Conservation (phyloP, 306 rosid genomes). For the Arachis hypogaea region DNA sequence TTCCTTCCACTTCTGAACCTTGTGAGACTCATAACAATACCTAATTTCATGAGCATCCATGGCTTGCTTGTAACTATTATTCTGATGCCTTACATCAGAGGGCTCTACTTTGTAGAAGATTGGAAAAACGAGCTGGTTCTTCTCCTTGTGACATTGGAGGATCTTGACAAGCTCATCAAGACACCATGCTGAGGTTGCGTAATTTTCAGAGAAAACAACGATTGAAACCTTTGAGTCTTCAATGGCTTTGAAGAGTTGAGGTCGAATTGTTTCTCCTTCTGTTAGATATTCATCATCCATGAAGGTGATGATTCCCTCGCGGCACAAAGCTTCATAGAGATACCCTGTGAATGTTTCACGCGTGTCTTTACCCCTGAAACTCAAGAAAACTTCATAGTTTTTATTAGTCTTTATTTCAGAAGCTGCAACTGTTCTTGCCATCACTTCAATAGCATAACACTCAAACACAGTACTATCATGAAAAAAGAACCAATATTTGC, state of each 20-base stretch:
- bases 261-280: not conserved
- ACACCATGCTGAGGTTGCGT: constrained; percentile 25
- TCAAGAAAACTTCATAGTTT: constrained; percentile 2
- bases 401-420: not conserved
- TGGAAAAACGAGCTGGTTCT: not conserved
- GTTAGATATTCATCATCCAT: not conserved
- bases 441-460: no score
- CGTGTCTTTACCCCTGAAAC: constrained; percentile 19
- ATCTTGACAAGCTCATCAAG: constrained; percentile 28
- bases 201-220: constrained; percentile 7
- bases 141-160: not conserved
- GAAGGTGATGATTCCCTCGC: not conserved
- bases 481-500: no score
- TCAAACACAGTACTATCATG: no score
- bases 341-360: not conserved
- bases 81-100: not conserved
- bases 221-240: not conserved
- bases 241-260: not conserved
- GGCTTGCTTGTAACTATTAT: not conserved
- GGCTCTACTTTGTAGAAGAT: constrained; percentile 26
- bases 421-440: not conserved
- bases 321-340: not conserved
- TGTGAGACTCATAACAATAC: not conserved
- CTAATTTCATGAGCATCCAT: not conserved
- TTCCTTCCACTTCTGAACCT: not conserved